Evolutionary conservation across 805 yeast genomes (phyloP).

Genomic region (Nakazawaea ishiwadae): DNA sequence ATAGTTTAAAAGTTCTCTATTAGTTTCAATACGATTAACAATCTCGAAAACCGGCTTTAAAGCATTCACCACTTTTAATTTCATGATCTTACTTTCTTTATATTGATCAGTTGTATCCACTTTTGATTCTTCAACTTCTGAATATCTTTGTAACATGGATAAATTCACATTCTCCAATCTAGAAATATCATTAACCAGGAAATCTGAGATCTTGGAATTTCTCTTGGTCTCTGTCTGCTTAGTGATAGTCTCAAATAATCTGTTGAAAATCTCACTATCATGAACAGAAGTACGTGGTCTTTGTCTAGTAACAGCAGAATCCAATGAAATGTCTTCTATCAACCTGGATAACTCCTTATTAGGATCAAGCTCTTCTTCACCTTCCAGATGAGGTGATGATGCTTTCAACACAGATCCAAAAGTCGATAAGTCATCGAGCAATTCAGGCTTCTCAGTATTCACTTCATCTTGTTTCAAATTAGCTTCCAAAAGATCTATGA

Average conservation of each 20-base stretch:
- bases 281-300: slow-evolving; percentile 4
- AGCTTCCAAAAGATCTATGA: too few relatives aligned
- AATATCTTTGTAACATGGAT: slow-evolving; percentile 1
- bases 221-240: not conserved
- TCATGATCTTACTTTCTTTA: slow-evolving; percentile 4
- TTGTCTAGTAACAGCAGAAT: not conserved
- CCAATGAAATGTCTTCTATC: slow-evolving; percentile 2
- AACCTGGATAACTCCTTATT: slow-evolving; percentile 1
- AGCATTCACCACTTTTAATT: slow-evolving; percentile 3
- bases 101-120: not conserved
- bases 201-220: not conserved
- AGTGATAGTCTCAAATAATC: slow-evolving; percentile 2
- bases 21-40: not conserved
- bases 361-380: not conserved
- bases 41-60: slow-evolving; percentile 6
- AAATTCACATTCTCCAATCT: slow-evolving; percentile 2
- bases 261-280: slow-evolving; percentile 6
- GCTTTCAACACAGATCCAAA: slow-evolving; percentile 9
- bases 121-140: not conserved
- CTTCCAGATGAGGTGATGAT: not conserved
- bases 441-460: too few relatives aligned
- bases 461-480: too few relatives aligned
- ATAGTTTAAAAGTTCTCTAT: slow-evolving; percentile 1
- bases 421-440: slow-evolving; percentile 6
- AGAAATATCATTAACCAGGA: not conserved